These are phyloP conservation scores for Emydomyces testavorans DNA, from an alignment of 2,329 filamentous ascomycete species.

Conservation along the genomic window DNA sequence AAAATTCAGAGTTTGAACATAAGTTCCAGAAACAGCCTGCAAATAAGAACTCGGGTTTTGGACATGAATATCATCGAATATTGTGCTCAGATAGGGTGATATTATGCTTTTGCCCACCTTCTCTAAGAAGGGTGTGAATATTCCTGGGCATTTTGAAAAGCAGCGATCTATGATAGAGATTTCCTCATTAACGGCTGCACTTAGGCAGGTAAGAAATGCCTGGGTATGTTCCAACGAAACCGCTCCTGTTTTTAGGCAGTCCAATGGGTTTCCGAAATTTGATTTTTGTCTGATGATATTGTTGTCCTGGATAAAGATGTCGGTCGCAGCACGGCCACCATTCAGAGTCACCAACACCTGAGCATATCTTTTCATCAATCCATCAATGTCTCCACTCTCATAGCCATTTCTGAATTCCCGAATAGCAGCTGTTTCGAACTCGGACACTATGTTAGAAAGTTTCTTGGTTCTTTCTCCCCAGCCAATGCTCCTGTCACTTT, in stretches of 20 bases:
- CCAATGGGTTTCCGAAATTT: slow-evolving; percentile 59
- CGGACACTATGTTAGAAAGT: slow-evolving; percentile 59
- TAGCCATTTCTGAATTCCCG: slow-evolving; percentile 90
- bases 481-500: slow-evolving; percentile 68
- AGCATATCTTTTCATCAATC: slow-evolving; percentile 78
- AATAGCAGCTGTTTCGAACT: slow-evolving; percentile 84
- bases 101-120: slow-evolving; percentile 72
- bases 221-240: slow-evolving; percentile 71
- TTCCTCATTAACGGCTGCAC: slow-evolving; percentile 71
- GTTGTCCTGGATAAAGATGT: slow-evolving; percentile 82
- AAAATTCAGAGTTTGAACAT: slow-evolving; percentile 73
- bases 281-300: slow-evolving; percentile 66
- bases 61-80: slow-evolving; percentile 80
- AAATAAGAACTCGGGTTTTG: slow-evolving; percentile 65
- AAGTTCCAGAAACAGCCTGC: slow-evolving; percentile 74
- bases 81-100: slow-evolving; percentile 68
- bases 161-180: slow-evolving; percentile 66
- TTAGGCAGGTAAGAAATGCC: slow-evolving; percentile 64
- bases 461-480: slow-evolving; percentile 60
- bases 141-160: slow-evolving; percentile 58
- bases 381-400: slow-evolving; percentile 76
- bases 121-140: slow-evolving; percentile 68
- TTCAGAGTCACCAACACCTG: slow-evolving; percentile 74
- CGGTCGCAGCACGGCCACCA: slow-evolving; percentile 63
- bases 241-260: slow-evolving; percentile 66